Evolutionary conservation across 768 basidiomycete species (phyloP), one percentile per base, ranked within the genome.

Genomic region (Xerocomellus intermedius): DNA sequence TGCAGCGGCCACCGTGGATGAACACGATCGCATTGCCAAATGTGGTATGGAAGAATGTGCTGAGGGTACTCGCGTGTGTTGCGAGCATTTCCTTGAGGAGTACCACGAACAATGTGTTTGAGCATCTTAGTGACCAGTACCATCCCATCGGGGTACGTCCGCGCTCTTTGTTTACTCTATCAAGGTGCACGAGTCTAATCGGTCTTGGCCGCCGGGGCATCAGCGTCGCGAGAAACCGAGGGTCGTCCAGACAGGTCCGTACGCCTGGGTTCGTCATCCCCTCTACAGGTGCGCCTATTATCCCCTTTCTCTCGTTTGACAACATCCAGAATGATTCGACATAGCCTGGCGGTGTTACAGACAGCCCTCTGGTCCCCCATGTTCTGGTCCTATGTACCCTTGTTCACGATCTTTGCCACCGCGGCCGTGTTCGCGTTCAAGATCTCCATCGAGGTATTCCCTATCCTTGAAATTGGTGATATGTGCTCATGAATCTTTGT

Each of bases 381-480:
- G 36, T 57, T 32, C 30, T 62, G 54, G 60, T 62, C 59, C 8
- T 57, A 47, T 17, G 36, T n/a, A 16, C 60, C 59, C n/a, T 19
- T 58, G n/a, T 17, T 57, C 3, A 17, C 32, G 2, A 7, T 48
- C 21, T 21, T 57, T 8, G 22, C n/a, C 12, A 38, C 17, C 9
- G 30, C 2, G 0, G 28, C n/a, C 14, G 4, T 48, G 9, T 30
- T 44, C 12, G 49, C 2, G 24, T 12, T 42, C 44, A 61, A 61
- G 36, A 57, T 56, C n/a, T 22, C 14, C 7, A 30, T 61, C 22
- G 59, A 61, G 46, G 58, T 61, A 38, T 5, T 21, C 8, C 6
- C 3, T n/a, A 14, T 16, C 17, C 7, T 36, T 13, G 19, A 8
- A 13, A 21, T 14, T 13, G 26, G n/a, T n/a, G 24, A 21, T 4